These are phyloP conservation scores for Chaetothyriales sp. DNA, from an alignment of 2,329 filamentous ascomycete species.

Conservation along the genomic window DNA sequence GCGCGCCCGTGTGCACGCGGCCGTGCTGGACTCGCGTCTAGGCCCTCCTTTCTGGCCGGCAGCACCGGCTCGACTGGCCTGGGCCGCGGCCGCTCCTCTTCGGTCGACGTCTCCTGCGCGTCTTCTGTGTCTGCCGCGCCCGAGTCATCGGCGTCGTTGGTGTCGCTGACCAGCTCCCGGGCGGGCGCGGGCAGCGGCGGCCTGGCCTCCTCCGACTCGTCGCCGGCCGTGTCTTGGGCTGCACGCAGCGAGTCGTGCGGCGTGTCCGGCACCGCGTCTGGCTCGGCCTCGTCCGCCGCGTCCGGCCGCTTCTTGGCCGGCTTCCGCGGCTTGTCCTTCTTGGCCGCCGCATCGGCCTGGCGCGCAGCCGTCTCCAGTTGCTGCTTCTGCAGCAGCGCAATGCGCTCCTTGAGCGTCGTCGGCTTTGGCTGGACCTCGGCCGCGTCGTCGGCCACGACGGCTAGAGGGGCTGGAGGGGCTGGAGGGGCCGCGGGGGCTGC, in stretches of 20 bases:
- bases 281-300: constrained; percentile 24
- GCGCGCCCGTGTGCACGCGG: constrained; percentile 34
- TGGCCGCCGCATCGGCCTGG: constrained; percentile 62
- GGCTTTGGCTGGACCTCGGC: constrained; percentile 79
- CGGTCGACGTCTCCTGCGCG: constrained; percentile 45
- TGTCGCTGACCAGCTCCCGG: constrained; percentile 45
- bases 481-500: no score
- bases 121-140: constrained; percentile 51
- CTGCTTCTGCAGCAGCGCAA: constrained; percentile 84
- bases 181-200: constrained; percentile 25
- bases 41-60: not conserved
- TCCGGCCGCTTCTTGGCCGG: constrained; percentile 52
- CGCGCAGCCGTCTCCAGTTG: constrained; percentile 78
- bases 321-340: constrained; percentile 79
- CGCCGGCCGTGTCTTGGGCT: constrained; percentile 22
- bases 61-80: constrained; percentile 4
- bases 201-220: constrained; percentile 18
- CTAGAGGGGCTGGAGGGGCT: no score
- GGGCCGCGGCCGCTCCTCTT: constrained; percentile 61
- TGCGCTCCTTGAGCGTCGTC: constrained; percentile 84
- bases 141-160: constrained; percentile 53
- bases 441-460: constrained; percentile 30
- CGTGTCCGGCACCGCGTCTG: constrained; percentile 17
- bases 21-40: constrained; percentile 19
- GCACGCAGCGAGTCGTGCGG: not conserved